Evolutionary conservation across 1,284 basidiomycete species (phyloP).

Genomic region (Rhodotorula sp.): DNA sequence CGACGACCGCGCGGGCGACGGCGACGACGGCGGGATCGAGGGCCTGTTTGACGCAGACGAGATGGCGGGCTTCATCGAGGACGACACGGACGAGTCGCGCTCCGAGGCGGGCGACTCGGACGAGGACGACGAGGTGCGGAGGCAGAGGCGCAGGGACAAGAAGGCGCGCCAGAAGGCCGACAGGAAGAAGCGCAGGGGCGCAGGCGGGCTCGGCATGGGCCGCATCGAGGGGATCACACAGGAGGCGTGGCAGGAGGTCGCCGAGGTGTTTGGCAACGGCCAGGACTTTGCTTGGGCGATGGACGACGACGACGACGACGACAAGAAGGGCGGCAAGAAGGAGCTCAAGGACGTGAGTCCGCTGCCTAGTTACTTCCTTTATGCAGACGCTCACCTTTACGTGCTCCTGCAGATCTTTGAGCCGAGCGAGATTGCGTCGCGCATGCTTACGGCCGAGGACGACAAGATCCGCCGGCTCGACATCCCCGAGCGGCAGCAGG

Average conservation of each 20-base stretch:
- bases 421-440: constrained; percentile 90
- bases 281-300: constrained; percentile 96
- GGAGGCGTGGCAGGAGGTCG: constrained; percentile 95
- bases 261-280: constrained; percentile 95
- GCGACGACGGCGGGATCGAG: constrained; percentile 48
- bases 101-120: constrained; percentile 31
- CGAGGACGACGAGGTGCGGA: constrained; percentile 30
- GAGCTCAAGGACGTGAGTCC: constrained; percentile 79
- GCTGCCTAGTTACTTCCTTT: not conserved
- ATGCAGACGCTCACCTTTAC: not conserved
- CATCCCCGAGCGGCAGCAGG: constrained; percentile 94
- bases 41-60: constrained; percentile 52
- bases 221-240: constrained; percentile 42
- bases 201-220: constrained; percentile 78
- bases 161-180: constrained; percentile 35
- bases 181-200: constrained; percentile 47
- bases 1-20: constrained; percentile 66
- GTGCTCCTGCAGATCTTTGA: constrained; percentile 81
- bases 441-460: constrained; percentile 91
- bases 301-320: constrained; percentile 71
- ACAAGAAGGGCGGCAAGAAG: constrained; percentile 65
- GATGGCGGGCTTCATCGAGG: constrained; percentile 74
- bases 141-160: constrained; percentile 32
- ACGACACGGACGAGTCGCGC: constrained; percentile 58
- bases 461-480: constrained; percentile 87